Percentiles rank a stretch among this genome's conserved stretches.
Conservation (phyloP, 2,329 filamentous ascomycete species). For the Beauveria sp. region DNA sequence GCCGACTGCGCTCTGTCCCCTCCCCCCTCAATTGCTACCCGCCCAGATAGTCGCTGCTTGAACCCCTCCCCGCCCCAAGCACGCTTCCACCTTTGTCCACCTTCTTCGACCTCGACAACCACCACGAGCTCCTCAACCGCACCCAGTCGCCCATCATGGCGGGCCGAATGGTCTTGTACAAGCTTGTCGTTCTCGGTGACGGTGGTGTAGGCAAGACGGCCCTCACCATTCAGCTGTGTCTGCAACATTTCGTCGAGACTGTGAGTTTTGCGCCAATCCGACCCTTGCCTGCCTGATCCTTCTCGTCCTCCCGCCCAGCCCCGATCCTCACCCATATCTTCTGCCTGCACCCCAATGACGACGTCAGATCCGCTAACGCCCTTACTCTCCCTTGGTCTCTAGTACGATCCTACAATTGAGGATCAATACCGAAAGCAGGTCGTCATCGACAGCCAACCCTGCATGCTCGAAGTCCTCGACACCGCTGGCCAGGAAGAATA, state of each 20-base stretch:
- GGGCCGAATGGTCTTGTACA: slow-evolving; percentile 92
- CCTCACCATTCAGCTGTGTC: slow-evolving; percentile 89
- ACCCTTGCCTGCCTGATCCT: background rate
- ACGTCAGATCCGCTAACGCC: background rate
- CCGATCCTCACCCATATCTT: background rate
- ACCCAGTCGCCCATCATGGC: slow-evolving; percentile 51
- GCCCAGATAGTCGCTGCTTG: background rate
- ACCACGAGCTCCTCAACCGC: slow-evolving; percentile 2
- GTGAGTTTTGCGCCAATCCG: slow-evolving; percentile 35
- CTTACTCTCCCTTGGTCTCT: slow-evolving; percentile 4
- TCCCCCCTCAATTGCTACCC: background rate
- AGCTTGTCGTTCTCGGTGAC: slow-evolving; percentile 89
- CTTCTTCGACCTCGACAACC: background rate
- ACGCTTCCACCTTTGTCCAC: background rate
- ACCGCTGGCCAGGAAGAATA: slow-evolving; percentile 98
- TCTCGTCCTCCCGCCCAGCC: background rate
- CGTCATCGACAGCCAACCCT: slow-evolving; percentile 89
- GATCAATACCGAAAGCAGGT: slow-evolving; percentile 84
- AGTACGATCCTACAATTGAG: slow-evolving; percentile 85
- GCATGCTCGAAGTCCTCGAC: slow-evolving; percentile 96
- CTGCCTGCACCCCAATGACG: background rate
- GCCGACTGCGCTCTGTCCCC: background rate
- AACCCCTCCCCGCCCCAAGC: background rate
- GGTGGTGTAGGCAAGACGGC: slow-evolving; percentile 93
- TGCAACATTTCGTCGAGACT: slow-evolving; percentile 98